Evolutionary conservation across 169 alveolate genomes (phyloP).

Genomic region (Plasmodium billcollinsi): DNA sequence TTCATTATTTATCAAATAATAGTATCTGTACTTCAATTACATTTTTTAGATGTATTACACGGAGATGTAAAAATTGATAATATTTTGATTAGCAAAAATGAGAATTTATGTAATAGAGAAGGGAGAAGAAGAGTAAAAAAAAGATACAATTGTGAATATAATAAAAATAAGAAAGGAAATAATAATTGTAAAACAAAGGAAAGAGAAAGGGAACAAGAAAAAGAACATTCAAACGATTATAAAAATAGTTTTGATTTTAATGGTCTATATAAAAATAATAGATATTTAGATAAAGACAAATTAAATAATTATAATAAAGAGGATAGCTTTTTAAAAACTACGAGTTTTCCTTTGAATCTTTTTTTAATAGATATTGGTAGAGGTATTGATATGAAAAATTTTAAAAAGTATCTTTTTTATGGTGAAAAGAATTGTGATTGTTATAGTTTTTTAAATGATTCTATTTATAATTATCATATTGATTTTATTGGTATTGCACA

Average conservation of each 20-base stretch:
- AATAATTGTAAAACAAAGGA: not conserved
- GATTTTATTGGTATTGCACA: constrained; percentile 74
- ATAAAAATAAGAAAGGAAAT: not conserved
- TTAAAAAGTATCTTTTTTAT: constrained; percentile 49
- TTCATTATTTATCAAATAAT: constrained; percentile 54
- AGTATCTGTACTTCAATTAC: constrained; percentile 46
- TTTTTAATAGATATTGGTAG: constrained; percentile 64
- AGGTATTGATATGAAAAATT: constrained; percentile 53
- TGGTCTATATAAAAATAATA: not conserved
- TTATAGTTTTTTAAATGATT: constrained; percentile 47
- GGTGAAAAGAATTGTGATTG: constrained; percentile 74
- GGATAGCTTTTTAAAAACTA: constrained; percentile 25
- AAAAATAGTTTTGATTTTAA: not conserved
- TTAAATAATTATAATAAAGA: constrained; percentile 10
- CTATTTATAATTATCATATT: constrained; percentile 51
- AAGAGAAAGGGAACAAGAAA: not conserved
- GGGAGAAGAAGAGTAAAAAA: not conserved
- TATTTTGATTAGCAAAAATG: constrained; percentile 26
- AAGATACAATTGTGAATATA: not conserved
- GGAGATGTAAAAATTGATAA: constrained; percentile 76
- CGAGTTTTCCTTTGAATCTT: constrained; percentile 35
- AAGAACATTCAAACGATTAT: not conserved
- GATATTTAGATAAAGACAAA: constrained; percentile 9
- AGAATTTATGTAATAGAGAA: not conserved
- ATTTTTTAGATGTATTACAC: constrained; percentile 52